Evolutionary conservation across 129 eudicot species (phyloP).

Genomic region (Heracleum sosnowskyi): DNA sequence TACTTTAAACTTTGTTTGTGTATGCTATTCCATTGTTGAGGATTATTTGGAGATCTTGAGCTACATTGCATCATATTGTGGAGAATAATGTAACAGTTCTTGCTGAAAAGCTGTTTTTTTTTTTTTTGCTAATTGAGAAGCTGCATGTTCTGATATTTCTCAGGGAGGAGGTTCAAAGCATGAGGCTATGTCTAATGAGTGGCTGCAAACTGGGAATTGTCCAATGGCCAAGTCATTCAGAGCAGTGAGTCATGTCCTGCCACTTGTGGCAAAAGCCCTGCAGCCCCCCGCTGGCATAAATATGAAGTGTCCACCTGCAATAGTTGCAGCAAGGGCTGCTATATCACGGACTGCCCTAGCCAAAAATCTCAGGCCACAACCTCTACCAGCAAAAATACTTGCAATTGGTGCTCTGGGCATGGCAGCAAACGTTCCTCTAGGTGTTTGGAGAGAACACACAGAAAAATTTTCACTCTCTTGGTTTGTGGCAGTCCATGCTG

Average conservation of each 20-base stretch:
- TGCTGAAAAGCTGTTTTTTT: neutral
- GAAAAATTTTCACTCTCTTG: slow-evolving; percentile 62
- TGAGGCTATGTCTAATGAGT: slow-evolving; percentile 60
- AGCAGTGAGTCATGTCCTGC: slow-evolving; percentile 61
- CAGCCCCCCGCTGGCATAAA: slow-evolving; percentile 71
- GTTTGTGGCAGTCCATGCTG: slow-evolving; percentile 79
- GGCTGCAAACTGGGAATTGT: slow-evolving; percentile 71
- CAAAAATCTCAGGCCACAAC: slow-evolving; percentile 67
- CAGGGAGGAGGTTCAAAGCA: slow-evolving; percentile 47
- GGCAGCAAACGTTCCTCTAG: slow-evolving; percentile 70
- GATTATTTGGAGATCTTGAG: neutral
- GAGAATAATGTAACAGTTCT: neutral
- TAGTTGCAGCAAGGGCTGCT: slow-evolving; percentile 84
- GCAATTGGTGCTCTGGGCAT: slow-evolving; percentile 63
- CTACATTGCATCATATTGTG: neutral
- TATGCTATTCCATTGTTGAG: neutral
- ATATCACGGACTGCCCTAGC: slow-evolving; percentile 67
- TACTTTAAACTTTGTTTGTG: neutral
- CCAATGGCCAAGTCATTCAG: slow-evolving; percentile 83
- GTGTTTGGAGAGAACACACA: slow-evolving; percentile 82
- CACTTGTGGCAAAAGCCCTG: slow-evolving; percentile 56
- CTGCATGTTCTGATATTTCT: slow-evolving; percentile 7
- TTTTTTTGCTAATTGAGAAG: neutral
- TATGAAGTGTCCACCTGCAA: slow-evolving; percentile 64
- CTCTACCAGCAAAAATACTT: slow-evolving; percentile 62